These are phyloP conservation scores for Xylaria sp. DNA, from an alignment of 2,329 filamentous ascomycete species.

Conservation along the genomic window DNA sequence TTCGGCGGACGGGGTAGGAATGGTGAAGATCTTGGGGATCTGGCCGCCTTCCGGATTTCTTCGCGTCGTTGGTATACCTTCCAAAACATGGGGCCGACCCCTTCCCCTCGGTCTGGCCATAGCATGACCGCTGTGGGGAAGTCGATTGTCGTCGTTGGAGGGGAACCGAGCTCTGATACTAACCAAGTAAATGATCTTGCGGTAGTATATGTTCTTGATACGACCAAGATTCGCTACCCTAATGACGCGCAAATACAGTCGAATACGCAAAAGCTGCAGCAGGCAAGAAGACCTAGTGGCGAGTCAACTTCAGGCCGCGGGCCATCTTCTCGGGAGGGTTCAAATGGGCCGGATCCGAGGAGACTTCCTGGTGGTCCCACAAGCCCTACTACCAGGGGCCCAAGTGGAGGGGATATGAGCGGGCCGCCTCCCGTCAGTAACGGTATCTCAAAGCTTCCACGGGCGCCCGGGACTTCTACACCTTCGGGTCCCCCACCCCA, in stretches of 20 bases:
- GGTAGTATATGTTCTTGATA: constrained; percentile 90
- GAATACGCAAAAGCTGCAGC: constrained; percentile 47
- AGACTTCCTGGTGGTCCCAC: constrained; percentile 46
- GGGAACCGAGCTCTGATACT: constrained; percentile 88
- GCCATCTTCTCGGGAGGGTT: constrained; percentile 56
- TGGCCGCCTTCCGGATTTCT: constrained; percentile 77
- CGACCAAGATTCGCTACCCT: constrained; percentile 94
- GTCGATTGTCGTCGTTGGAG: constrained; percentile 88
- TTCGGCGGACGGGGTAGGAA: constrained; percentile 96
- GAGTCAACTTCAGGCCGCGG: constrained; percentile 44
- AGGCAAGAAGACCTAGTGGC: constrained; percentile 51
- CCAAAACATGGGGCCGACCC: constrained; percentile 98
- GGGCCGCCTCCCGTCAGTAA: constrained; percentile 42
- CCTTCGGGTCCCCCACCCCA: constrained; percentile 61
- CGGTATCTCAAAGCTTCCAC: constrained; percentile 48
- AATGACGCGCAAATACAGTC: constrained; percentile 66
- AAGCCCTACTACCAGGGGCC: constrained; percentile 50
- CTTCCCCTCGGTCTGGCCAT: constrained; percentile 90
- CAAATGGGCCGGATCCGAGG: constrained; percentile 58
- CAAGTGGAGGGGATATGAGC: constrained; percentile 48
- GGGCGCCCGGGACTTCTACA: constrained; percentile 45
- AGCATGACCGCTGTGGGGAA: constrained; percentile 97
- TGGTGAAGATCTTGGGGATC: constrained; percentile 87
- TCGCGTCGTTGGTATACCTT: constrained; percentile 98
- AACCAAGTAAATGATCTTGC: constrained; percentile 83